Percentiles rank a stretch among this genome's conserved stretches.
These are phyloP conservation scores for Cyclostephanos invisitatus DNA, from an alignment of 108 stramenopile genomes.

Conservation along the genomic window DNA sequence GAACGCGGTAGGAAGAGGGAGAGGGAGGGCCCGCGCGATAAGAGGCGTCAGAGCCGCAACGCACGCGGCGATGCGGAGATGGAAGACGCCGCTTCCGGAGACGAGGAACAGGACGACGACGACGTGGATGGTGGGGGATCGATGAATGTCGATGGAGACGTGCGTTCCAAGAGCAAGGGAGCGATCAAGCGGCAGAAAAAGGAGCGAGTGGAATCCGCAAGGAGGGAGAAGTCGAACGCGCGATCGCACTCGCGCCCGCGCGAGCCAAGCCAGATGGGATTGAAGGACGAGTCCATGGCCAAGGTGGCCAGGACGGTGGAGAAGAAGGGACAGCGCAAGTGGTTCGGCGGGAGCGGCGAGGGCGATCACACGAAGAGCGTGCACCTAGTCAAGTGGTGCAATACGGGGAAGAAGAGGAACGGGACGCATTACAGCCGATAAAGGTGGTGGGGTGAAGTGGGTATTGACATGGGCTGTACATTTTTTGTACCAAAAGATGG, in stretches of 20 bases:
- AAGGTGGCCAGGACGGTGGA: slow-evolving; percentile 77
- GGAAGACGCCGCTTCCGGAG: slow-evolving; percentile 22
- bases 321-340: slow-evolving; percentile 60
- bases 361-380: slow-evolving; percentile 88
- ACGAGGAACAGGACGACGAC: slow-evolving; percentile 40
- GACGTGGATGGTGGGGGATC: slow-evolving; percentile 15
- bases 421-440: slow-evolving; percentile 76
- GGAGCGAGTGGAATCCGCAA: slow-evolving; percentile 56
- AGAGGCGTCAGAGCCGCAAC: slow-evolving; percentile 55
- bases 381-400: slow-evolving; percentile 91
- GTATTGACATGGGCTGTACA: too few relatives aligned
- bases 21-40: slow-evolving; percentile 59
- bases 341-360: slow-evolving; percentile 77
- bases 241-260: slow-evolving; percentile 80
- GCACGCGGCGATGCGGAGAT: slow-evolving; percentile 33
- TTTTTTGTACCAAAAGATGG: too few relatives aligned
- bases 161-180: slow-evolving; percentile 63
- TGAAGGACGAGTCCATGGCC: slow-evolving; percentile 67
- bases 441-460: not conserved
- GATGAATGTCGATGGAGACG: slow-evolving; percentile 45
- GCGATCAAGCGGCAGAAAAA: slow-evolving; percentile 70
- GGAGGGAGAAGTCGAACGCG: slow-evolving; percentile 64
- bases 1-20: slow-evolving; percentile 72
- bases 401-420: slow-evolving; percentile 91
- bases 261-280: slow-evolving; percentile 76